Evolutionary conservation across 352 stramenopile species (phyloP).

Genomic region (Blastocystis sp.): DNA sequence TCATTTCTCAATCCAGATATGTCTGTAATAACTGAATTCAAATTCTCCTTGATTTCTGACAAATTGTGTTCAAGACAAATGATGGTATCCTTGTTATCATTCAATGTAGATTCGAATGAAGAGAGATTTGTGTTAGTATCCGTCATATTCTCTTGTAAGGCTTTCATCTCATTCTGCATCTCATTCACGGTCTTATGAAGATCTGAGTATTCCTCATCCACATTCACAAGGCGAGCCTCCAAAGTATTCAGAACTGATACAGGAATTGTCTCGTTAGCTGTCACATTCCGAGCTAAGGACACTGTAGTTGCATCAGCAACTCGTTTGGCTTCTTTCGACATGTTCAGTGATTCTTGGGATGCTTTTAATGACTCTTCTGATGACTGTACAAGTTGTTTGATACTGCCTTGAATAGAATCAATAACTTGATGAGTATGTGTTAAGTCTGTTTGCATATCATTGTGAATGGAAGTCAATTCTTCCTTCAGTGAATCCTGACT

Average conservation of each 20-base stretch:
- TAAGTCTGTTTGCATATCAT: too few relatives aligned
- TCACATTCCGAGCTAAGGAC: not conserved
- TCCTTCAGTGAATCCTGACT: too few relatives aligned
- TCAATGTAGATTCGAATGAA: not conserved
- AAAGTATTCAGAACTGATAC: not conserved
- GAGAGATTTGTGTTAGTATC: not conserved
- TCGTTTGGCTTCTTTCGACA: not conserved
- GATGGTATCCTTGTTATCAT: not conserved
- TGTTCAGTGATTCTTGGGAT: not conserved
- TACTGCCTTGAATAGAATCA: not conserved
- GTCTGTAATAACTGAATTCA: not conserved
- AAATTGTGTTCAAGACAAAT: not conserved
- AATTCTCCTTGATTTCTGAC: not conserved
- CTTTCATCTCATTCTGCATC: not conserved
- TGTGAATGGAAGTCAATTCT: too few relatives aligned
- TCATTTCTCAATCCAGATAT: not conserved
- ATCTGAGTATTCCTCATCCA: not conserved
- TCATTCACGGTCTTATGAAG: not conserved
- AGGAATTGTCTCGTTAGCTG: not conserved
- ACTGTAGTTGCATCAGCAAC: not conserved
- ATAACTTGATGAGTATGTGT: not conserved
- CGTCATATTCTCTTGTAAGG: not conserved
- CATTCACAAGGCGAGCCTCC: not conserved
- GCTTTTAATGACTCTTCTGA: not conserved
- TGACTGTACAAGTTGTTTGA: not conserved